Evolutionary conservation across 2,329 filamentous ascomycete species (phyloP).

Genomic region (Neocatenulostroma microsporum): DNA sequence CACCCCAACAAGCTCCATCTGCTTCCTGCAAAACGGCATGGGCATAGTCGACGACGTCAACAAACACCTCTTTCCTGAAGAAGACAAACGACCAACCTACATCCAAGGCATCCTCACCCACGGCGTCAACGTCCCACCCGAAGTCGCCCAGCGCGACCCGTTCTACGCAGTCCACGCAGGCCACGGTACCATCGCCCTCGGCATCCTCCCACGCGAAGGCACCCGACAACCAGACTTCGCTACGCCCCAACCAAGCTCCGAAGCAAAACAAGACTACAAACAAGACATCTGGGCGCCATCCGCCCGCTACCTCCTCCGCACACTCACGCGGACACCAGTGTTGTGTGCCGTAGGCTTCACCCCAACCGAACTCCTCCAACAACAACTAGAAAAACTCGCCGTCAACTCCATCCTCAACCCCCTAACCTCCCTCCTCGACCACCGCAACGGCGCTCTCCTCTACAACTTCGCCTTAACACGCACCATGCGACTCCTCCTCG

Average conservation of each 20-base stretch:
- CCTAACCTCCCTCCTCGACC: conserved; percentile 69
- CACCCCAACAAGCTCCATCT: conserved; percentile 60
- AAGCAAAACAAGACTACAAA: too few relatives aligned
- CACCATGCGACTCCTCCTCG: conserved; percentile 62
- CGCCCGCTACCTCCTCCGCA: conserved; percentile 56
- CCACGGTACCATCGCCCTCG: conserved; percentile 51
- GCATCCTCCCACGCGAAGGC: conserved; percentile 38
- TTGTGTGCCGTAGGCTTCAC: conserved; percentile 55
- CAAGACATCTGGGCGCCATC: conserved; percentile 34
- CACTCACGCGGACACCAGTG: conserved; percentile 54
- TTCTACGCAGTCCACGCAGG: conserved; percentile 53
- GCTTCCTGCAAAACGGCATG: conserved; percentile 73
- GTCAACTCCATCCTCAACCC: conserved; percentile 72
- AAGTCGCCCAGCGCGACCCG: conserved; percentile 26
- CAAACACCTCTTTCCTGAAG: conserved; percentile 59
- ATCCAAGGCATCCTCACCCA: conserved; percentile 62
- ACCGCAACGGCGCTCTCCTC: conserved; percentile 63
- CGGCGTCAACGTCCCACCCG: conserved; percentile 40
- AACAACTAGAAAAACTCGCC: conserved; percentile 72
- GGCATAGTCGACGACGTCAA: conserved; percentile 76
- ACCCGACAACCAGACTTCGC: conserved; percentile 3
- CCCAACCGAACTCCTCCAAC: conserved; percentile 55
- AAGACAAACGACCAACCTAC: conserved; percentile 61
- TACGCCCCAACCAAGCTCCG: conserved; percentile 1
- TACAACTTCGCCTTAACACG: conserved; percentile 58